Base-by-base conservation (phyloP, 768 basidiomycete genomes). In the Tricholoma sp. region DNA sequence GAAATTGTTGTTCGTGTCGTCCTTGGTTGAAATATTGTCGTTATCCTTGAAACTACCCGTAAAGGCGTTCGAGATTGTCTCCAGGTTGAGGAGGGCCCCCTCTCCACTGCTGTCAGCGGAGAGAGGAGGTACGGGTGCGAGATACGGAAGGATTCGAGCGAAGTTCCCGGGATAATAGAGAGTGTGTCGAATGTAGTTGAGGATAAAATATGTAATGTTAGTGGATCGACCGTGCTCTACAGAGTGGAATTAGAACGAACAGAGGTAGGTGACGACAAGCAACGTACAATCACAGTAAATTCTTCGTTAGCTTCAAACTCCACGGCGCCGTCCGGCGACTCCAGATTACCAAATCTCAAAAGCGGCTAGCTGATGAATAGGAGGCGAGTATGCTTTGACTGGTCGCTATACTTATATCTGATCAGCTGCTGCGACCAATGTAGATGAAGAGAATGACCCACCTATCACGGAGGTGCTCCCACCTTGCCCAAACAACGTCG, bases 301-400 rank as follows among this genome's bases (percentile, higher is more conserved):
- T 41, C 39, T 5, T 41, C 18, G n/a, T 41, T 41, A 19, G 39
- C 39, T 7, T 41, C 39, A 41, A 41, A 41, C 24, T 66, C 69
- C n/a, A 73, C 71, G 18, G 74, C 72, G 14, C 21, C 29, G 0
- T 75, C 77, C n/a, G 73, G 59, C 0, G 66, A 63, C 5, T 71
- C 79, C 9, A 87, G 67, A 58, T 80, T 86, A 83, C 85, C 85
- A 88, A 18, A 85, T 73, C 63, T 85, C 81, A 41, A 88, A 63
- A 5, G 81, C 79, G 12, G 71, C 12, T 83, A 84, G 1, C 74
- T 79, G 6, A 83, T 67, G 51, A 66, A 50, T 5, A 65, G 58
- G 24, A 60, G 50, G 9, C 62, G 57, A 3, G 27, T 53, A 2
- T 24, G 47, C 14, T 22, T 21, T 19, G 51, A 7, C 24, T 54